Evolutionary conservation across 768 basidiomycete species (phyloP).

Genomic region (Lactifluus subvellereus): DNA sequence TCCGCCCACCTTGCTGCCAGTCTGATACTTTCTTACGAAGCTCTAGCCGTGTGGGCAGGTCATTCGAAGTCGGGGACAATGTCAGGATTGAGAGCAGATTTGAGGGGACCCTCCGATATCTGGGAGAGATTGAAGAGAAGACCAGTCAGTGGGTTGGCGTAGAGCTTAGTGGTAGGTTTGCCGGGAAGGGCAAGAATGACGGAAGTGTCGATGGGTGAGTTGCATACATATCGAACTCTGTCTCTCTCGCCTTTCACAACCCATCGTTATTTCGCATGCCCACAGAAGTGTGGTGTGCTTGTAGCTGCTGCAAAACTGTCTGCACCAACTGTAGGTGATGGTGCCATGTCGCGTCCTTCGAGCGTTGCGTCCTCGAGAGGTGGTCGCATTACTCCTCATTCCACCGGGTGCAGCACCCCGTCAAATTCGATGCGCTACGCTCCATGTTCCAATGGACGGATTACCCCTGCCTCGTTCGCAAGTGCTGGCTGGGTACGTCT

Average conservation of each 20-base stretch:
- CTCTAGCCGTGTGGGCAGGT: conserved; percentile 39
- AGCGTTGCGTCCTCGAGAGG: conserved; percentile 74
- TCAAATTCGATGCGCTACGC: conserved; percentile 43
- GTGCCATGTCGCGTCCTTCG: conserved; percentile 52
- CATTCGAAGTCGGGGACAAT: conserved; percentile 69
- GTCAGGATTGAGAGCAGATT: conserved; percentile 87
- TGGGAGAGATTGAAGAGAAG: conserved; percentile 87
- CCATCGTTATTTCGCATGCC: conserved; percentile 69
- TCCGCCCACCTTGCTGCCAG: conserved; percentile 60
- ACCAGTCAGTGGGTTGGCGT: conserved; percentile 91
- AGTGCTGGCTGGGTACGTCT: conserved; percentile 22
- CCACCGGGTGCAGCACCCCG: conserved; percentile 24
- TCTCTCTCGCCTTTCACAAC: conserved; percentile 17
- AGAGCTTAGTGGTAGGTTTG: conserved; percentile 77
- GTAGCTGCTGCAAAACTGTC: conserved; percentile 80
- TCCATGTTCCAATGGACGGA: conserved; percentile 46
- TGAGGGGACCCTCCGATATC: conserved; percentile 74
- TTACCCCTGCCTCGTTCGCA: conserved; percentile 31
- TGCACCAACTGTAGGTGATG: conserved; percentile 57
- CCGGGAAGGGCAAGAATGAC: conserved; percentile 93
- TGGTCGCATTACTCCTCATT: conserved; percentile 41
- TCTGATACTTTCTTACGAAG: conserved; percentile 52
- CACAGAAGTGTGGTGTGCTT: conserved; percentile 86
- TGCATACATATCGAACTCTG: neutral
- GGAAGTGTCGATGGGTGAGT: conserved; percentile 85